phyloP scores from a whole-genome alignment of 2,329 filamentous ascomycete species.

The Trichoderma atrobrunneum region DNA sequence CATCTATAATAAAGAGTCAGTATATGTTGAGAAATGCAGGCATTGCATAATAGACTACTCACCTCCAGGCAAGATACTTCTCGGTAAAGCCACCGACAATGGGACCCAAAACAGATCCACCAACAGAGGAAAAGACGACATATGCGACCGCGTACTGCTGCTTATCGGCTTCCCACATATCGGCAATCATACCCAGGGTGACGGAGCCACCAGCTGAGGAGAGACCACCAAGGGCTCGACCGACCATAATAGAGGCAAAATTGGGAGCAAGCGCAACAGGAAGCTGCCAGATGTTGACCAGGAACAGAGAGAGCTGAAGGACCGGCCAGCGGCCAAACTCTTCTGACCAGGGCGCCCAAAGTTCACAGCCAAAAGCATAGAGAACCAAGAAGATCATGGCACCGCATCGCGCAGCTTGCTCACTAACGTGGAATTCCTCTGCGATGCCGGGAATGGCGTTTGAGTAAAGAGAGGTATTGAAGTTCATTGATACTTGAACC shows the following conservation, averaged over 20 bases:
- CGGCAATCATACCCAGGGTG: slow-evolving; percentile 71
- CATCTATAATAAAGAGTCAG: slow-evolving; percentile 36
- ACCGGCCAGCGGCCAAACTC: slow-evolving; percentile 76
- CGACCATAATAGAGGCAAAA: slow-evolving; percentile 67
- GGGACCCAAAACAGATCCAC: slow-evolving; percentile 71
- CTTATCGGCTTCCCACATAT: slow-evolving; percentile 67
- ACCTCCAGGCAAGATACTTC: slow-evolving; percentile 65
- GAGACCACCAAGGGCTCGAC: slow-evolving; percentile 67
- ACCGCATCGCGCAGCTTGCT: slow-evolving; percentile 67
- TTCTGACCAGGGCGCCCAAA: slow-evolving; percentile 87
- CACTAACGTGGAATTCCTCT: slow-evolving; percentile 64
- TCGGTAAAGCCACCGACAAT: slow-evolving; percentile 77
- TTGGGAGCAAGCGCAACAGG: slow-evolving; percentile 71
- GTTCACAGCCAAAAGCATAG: slow-evolving; percentile 83
- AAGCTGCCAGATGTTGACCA: slow-evolving; percentile 76
- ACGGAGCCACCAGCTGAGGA: slow-evolving; percentile 71
- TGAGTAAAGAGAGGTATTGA: slow-evolving; percentile 72
- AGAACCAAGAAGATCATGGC: slow-evolving; percentile 75
- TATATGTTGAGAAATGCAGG: not conserved
- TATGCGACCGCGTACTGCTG: slow-evolving; percentile 76
- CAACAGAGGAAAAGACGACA: slow-evolving; percentile 76
- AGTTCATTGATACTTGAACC: slow-evolving; percentile 75
- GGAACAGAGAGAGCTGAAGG: slow-evolving; percentile 66
- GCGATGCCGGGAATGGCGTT: slow-evolving; percentile 65
- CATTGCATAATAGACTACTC: slow-evolving; percentile 10